Conservation (phyloP, 352 stramenopile species). For the Globisporangium apiculatum region DNA sequence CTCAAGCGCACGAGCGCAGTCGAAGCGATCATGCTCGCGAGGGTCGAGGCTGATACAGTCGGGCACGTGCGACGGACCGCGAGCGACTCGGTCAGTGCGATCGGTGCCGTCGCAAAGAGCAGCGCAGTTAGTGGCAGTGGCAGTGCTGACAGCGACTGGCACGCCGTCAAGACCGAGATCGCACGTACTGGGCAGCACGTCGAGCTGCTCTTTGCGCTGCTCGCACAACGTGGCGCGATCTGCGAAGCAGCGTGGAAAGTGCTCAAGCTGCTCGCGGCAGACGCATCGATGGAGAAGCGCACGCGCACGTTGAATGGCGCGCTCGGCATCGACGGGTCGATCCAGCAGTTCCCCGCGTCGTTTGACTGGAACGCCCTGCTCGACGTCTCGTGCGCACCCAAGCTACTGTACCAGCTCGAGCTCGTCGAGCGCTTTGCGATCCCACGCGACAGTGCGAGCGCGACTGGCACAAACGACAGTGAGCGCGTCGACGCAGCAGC, state of each 20-base stretch:
- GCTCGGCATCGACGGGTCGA: conserved; percentile 65
- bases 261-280: conserved; percentile 56
- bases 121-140: too few species aligned
- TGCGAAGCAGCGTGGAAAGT: conserved; percentile 75
- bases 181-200: conserved; percentile 37
- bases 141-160: conserved; percentile 33
- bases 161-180: conserved; percentile 58
- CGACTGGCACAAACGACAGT: conserved; percentile 5
- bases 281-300: conserved; percentile 62
- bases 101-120: not conserved
- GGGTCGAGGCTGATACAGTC: conserved; percentile 58
- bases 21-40: conserved; percentile 50
- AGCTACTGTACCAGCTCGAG: conserved; percentile 64
- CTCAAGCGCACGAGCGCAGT: conserved; percentile 27
- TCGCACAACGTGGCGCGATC: conserved; percentile 37
- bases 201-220: conserved; percentile 37
- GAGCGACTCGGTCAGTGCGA: not conserved
- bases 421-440: conserved; percentile 55
- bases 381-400: conserved; percentile 44
- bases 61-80: conserved; percentile 35
- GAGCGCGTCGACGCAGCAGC: not conserved
- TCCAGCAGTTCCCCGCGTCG: conserved; percentile 24
- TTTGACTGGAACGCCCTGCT: conserved; percentile 62
- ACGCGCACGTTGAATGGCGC: conserved; percentile 57
- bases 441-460: conserved; percentile 19